Evolutionary conservation across 495 filamentous ascomycete genomes (phyloP), one percentile per base, ranked within the genome.

Genomic region (Mytilinidion resinicola): DNA sequence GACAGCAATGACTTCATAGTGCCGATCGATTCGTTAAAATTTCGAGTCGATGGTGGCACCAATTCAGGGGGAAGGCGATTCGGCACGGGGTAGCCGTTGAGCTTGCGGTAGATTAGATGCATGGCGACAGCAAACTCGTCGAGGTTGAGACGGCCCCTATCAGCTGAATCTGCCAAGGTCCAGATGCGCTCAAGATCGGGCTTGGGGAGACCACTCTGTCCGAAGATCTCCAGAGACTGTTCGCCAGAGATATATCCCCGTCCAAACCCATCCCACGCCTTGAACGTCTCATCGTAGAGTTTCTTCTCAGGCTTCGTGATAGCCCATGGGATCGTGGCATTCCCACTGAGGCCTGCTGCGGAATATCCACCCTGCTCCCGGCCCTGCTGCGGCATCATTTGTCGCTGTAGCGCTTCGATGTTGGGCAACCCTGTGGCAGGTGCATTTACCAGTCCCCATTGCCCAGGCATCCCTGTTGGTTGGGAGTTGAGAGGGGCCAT

Each of bases 291-390:
- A 74, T 99, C 95, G 61, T 97, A 99, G 53, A 93, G 86, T 56
- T 89, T 92, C 77, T 99, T 99, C 73, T 99, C 95, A 61, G 95
- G 89, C 72, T 99, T 99, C 8, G 95, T 99, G 53, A 99, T 92
- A 21, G 95, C 93, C 93, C 92, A 99, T 3, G 95, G 92, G 67
- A 99, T 91, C 6, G 85, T 89, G 8, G 95, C 95, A 76, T 95
- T 97, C 49, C 95, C 95, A 34, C 87, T 86, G 25, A 99, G 77
- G 8, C 91, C 91, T 55, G 82, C 77, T 12, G 91, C 91, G n/a
- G 86, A 92, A 64, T 89, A 97, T 6, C 89, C 89, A 61, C 89
- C 86, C 14, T 19, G 39, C 72, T 96, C 95, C 6, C 95, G 86
- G 30, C 95, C 95, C 56, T 87, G 84, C 65, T 97, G 93, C 9